Evolutionary conservation across 768 basidiomycete genomes (phyloP).

Genomic region (Glaciozyma martinii): DNA sequence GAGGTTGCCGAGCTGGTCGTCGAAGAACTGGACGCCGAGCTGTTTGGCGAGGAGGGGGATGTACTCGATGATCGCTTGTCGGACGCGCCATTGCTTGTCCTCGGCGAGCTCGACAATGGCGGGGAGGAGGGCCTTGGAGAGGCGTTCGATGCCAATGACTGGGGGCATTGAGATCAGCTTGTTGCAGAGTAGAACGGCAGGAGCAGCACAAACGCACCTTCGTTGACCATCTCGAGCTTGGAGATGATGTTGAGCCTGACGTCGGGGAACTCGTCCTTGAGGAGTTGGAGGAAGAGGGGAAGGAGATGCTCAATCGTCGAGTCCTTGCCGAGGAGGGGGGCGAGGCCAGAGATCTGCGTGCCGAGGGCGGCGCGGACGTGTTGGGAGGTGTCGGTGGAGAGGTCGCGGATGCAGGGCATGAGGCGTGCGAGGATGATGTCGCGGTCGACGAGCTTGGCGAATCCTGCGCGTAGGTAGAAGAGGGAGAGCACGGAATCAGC

Average conservation of each 20-base stretch:
- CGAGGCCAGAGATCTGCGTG: slow-evolving; percentile 89
- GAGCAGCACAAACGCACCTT: slow-evolving; percentile 48
- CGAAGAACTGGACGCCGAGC: slow-evolving; percentile 90
- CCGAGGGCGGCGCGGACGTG: slow-evolving; percentile 95
- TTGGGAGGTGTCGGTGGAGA: slow-evolving; percentile 87
- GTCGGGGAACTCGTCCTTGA: slow-evolving; percentile 98
- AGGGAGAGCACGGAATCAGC: neutral
- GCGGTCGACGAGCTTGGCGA: slow-evolving; percentile 83
- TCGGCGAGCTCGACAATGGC: slow-evolving; percentile 97
- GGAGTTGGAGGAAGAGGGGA: slow-evolving; percentile 85
- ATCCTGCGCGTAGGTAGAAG: slow-evolving; percentile 57
- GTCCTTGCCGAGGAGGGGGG: slow-evolving; percentile 84
- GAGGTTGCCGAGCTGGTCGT: slow-evolving; percentile 88
- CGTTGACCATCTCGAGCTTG: slow-evolving; percentile 92
- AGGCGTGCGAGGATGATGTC: slow-evolving; percentile 88
- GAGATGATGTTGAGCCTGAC: slow-evolving; percentile 96
- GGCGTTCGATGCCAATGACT: slow-evolving; percentile 96
- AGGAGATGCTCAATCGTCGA: slow-evolving; percentile 93
- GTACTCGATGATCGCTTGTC: slow-evolving; percentile 99
- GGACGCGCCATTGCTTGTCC: slow-evolving; percentile 99
- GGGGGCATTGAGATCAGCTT: neutral
- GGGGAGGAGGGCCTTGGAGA: slow-evolving; percentile 89
- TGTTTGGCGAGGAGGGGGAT: slow-evolving; percentile 97
- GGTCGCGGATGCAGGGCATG: slow-evolving; percentile 87
- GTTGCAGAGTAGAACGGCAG: too few relatives aligned